Conservation (phyloP, 169 alveolate species). For the Plasmodium billcollinsi region DNA sequence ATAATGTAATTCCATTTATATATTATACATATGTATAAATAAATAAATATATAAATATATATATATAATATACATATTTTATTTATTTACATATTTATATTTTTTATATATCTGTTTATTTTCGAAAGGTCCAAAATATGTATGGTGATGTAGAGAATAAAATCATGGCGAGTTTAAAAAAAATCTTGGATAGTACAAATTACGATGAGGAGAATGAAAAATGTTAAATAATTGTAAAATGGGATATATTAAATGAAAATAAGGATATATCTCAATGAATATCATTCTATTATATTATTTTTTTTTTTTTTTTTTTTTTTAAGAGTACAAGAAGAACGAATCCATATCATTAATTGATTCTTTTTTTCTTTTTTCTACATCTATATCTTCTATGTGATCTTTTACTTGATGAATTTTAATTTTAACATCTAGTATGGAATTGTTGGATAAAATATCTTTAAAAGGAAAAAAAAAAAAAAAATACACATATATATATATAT, state of each 20-base stretch:
- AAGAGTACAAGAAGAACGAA: slow-evolving; percentile 9
- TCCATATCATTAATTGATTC: slow-evolving; percentile 8
- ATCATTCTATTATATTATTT: not conserved
- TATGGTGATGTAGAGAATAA: slow-evolving; percentile 42
- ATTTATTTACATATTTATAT: not conserved
- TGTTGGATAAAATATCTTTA: not conserved
- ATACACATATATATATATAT: not conserved
- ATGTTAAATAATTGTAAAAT: not conserved
- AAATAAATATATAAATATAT: too few species aligned
- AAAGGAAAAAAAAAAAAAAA: not conserved
- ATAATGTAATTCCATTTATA: not conserved
- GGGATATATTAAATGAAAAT: not conserved
- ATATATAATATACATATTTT: not conserved
- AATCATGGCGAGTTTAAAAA: slow-evolving; percentile 19
- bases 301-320: not conserved
- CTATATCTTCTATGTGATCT: not conserved
- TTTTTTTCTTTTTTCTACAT: not conserved
- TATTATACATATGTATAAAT: too few species aligned
- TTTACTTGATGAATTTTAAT: slow-evolving; percentile 23
- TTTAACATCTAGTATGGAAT: slow-evolving; percentile 45
- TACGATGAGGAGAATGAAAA: not conserved
- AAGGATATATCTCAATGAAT: not conserved
- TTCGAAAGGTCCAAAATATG: slow-evolving; percentile 26
- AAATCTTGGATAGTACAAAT: not conserved
- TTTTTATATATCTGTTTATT: too few species aligned